Base-by-base conservation (phyloP, 176 grass and related monocot genomes). In the Oryza longistaminata region DNA sequence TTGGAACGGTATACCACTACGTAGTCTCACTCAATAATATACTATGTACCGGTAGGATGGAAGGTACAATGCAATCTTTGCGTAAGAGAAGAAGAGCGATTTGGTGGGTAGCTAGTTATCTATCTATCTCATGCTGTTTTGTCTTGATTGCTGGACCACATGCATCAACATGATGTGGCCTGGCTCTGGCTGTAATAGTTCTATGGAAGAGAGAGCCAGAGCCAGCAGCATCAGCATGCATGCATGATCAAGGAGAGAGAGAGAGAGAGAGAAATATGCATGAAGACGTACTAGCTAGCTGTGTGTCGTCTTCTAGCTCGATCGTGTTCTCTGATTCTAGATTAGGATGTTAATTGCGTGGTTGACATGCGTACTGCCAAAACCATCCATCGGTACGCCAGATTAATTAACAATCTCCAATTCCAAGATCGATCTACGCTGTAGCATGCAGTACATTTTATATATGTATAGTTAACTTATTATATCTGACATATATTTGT, bases 1-100 rank as follows among this genome's bases (percentile, higher is more conserved):
- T 31, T 31, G 29, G 0, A 31, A 31, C 29, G 29, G 29, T 3
- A 31, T 31, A 31, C 29, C 29, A 31, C 29, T 31, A 3, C 29
- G 29, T 31, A 31, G 29, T 31, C 29, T 31, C 29, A 31, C 29
- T 31, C 2, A 31, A 31, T 31, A 31, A 61, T 43, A 7, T 62
- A 7, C 62, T 40, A 26, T 42, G 37, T n/a, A 73, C 71, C 52
- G 35, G 15, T 22, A 50, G 43, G 43, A 80, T 73, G 68, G 35
- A 73, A 81, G n/a, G 80, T 9, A 72, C 52, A 62, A 45, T 62
- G 68, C 34, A 12, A 82, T 82, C 50, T 82, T 82, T 82, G 50
- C 14, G 53, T 19, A 70, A 42, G n/a, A 60, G 67, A 42, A 60
- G 64, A 34, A 31, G 77, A 80, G 12, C 78, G 64, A 80, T 80